Conservation (phyloP, 2,329 filamentous ascomycete species). For the Cladosporium sp. region DNA sequence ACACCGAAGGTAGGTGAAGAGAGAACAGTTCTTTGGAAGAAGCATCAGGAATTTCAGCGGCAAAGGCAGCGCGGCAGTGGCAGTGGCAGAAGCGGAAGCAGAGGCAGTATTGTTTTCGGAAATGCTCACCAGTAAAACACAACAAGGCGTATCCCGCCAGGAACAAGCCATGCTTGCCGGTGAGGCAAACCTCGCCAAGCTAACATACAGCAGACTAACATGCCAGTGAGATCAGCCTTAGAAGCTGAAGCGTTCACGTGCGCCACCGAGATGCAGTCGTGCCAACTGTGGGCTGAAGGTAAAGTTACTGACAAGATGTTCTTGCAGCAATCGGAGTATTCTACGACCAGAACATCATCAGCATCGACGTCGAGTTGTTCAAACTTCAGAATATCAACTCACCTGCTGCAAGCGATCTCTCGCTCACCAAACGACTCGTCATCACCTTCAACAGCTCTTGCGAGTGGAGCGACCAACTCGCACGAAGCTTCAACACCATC, state of each 20-base stretch:
- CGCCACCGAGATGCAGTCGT: background rate
- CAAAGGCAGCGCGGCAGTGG: background rate
- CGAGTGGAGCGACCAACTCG: background rate
- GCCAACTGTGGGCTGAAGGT: background rate
- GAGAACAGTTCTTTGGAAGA: background rate
- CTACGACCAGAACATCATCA: background rate
- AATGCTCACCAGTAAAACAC: too few relatives aligned
- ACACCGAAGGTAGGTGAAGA: background rate
- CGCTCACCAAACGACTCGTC: constrained; percentile 2
- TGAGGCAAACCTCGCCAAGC: background rate
- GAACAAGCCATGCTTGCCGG: background rate
- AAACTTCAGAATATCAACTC: background rate
- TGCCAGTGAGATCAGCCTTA: background rate
- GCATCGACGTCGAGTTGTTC: background rate
- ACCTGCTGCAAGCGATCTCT: background rate
- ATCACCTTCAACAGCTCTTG: background rate
- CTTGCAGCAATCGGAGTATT: background rate
- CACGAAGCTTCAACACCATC: background rate
- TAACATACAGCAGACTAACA: background rate
- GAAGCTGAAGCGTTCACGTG: background rate
- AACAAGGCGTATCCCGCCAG: too few relatives aligned
- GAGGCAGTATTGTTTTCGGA: background rate
- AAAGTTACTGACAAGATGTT: background rate
- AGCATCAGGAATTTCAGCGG: background rate
- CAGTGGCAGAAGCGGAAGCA: background rate